These are phyloP conservation scores for Pyrenophora graminea DNA, from an alignment of 2,329 filamentous ascomycete species.

Conservation along the genomic window DNA sequence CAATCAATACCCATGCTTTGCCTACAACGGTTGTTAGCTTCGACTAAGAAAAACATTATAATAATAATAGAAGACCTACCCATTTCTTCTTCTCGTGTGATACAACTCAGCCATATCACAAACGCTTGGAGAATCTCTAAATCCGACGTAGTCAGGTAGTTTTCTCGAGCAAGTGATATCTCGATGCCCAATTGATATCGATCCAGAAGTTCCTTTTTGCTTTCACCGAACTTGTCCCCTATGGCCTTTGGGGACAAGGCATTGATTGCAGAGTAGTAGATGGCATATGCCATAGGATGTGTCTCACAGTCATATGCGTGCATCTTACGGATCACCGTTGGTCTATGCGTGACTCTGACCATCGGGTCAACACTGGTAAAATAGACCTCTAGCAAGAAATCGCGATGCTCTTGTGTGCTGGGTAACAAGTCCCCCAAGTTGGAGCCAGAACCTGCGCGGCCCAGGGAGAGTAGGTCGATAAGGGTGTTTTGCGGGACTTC, in stretches of 20 bases:
- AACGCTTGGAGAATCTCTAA: conserved; percentile 46
- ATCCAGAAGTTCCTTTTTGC: conserved; percentile 38
- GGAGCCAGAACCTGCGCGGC: conserved; percentile 34
- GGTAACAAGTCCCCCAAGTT: conserved; percentile 38
- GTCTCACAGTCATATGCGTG: conserved; percentile 32
- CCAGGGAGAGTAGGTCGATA: conserved; percentile 40
- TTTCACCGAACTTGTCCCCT: conserved; percentile 37
- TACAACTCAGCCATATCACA: conserved; percentile 45
- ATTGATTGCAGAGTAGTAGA: conserved; percentile 46
- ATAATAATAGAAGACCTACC: conserved; percentile 21
- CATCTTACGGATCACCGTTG: conserved; percentile 37
- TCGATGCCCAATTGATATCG: conserved; percentile 44
- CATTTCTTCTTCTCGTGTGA: conserved; percentile 47
- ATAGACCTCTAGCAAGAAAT: conserved; percentile 41
- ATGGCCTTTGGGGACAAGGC: conserved; percentile 38
- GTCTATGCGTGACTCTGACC: conserved; percentile 43
- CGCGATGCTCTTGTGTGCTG: conserved; percentile 33
- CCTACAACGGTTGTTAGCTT: conserved; percentile 23
- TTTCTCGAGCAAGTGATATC: conserved; percentile 42
- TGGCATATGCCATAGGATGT: conserved; percentile 42
- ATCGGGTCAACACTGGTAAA: conserved; percentile 46
- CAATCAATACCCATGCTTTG: conserved; percentile 46
- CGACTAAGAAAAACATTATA: background rate
- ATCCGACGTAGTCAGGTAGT: conserved; percentile 45
- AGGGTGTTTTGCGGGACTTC: conserved; percentile 36